Percentiles rank a stretch among this genome's conserved stretches.
These are phyloP conservation scores for Musa balbisiana DNA, from an alignment of 202 grass and related monocot species.

Conservation along the genomic window DNA sequence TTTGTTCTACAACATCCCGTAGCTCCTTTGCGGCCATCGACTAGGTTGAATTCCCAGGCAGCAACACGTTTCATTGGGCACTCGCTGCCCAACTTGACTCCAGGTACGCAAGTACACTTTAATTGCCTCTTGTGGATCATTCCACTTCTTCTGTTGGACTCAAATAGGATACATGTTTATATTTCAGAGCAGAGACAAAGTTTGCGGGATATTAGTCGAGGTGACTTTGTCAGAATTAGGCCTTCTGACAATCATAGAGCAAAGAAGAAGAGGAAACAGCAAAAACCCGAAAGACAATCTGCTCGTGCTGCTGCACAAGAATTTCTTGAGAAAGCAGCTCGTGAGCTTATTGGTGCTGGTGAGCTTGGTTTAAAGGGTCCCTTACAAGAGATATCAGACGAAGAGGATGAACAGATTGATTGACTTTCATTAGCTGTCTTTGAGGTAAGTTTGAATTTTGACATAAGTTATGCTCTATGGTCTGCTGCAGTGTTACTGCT, in stretches of 20 bases:
- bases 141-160: background rate
- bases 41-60: conserved; percentile 69
- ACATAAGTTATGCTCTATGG: too few relatives aligned
- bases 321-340: conserved; percentile 77
- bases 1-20: conserved; percentile 14
- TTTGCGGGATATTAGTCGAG: conserved; percentile 70
- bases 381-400: conserved; percentile 40
- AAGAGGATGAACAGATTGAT: conserved; percentile 51
- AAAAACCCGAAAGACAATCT: conserved; percentile 42
- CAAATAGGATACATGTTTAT: background rate
- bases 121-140: conserved; percentile 23
- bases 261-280: conserved; percentile 65
- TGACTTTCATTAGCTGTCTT: background rate
- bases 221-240: conserved; percentile 34
- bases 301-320: conserved; percentile 65
- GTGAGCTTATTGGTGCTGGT: conserved; percentile 50
- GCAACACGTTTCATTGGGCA: conserved; percentile 75
- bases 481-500: too few relatives aligned
- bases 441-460: background rate
- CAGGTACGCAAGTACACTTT: conserved; percentile 34
- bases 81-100: conserved; percentile 60
- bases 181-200: conserved; percentile 71
- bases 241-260: conserved; percentile 27
- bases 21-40: conserved; percentile 71
- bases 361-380: conserved; percentile 54